A percentile compares a stretch with the other conserved stretches of the same genome.
Conservation (phyloP, 1,284 basidiomycete genomes). For the Vanrija sp. region DNA sequence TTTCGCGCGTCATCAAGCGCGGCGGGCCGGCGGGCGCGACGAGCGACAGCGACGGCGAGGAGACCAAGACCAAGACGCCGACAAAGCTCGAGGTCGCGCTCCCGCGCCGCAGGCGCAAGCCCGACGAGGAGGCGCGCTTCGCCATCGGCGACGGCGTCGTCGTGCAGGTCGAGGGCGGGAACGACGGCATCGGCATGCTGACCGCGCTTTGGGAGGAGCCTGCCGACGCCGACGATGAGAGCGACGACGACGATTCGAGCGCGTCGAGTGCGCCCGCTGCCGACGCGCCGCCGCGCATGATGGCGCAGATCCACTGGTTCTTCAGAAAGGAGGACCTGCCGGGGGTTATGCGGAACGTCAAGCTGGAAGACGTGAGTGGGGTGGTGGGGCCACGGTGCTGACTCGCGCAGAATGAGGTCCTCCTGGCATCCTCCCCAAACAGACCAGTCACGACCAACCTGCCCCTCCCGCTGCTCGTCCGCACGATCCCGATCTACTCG, state of each 20-base stretch:
- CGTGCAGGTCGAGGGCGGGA: slow-evolving; percentile 39
- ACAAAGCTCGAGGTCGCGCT: slow-evolving; percentile 6
- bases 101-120: slow-evolving; percentile 1
- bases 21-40: not conserved
- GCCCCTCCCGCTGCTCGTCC: slow-evolving; percentile 28
- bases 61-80: not conserved
- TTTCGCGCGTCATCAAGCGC: not conserved
- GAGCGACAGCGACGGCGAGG: not conserved
- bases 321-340: slow-evolving; percentile 45
- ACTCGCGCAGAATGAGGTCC: slow-evolving; percentile 39
- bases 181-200: slow-evolving; percentile 43
- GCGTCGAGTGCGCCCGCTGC: slow-evolving; percentile 13
- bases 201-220: slow-evolving; percentile 41
- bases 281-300: slow-evolving; percentile 29
- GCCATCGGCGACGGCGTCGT: slow-evolving; percentile 44
- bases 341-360: slow-evolving; percentile 42
- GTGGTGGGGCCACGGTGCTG: not conserved
- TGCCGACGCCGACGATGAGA: slow-evolving; percentile 16
- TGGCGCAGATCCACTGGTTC: slow-evolving; percentile 48
- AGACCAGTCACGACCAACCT: slow-evolving; percentile 32
- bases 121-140: slow-evolving; percentile 34
- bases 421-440: slow-evolving; percentile 37
- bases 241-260: slow-evolving; percentile 18
- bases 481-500: slow-evolving; percentile 41
- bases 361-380: slow-evolving; percentile 43